Evolutionary conservation across 345 rosid species (phyloP).

Genomic region (Gossypioides kirkii): DNA sequence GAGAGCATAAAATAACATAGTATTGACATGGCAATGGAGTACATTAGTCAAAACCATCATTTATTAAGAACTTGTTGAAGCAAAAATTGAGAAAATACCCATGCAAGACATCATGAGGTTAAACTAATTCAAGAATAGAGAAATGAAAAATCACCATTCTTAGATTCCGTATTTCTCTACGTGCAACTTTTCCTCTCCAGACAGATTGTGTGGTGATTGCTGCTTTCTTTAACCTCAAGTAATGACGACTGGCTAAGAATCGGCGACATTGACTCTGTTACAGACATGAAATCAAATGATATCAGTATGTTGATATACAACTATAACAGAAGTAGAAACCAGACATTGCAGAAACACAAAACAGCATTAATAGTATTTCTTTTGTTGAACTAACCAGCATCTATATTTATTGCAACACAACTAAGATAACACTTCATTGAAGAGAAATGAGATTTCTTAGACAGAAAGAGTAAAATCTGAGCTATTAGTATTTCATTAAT

Average conservation of each 20-base stretch:
- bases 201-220: constrained; percentile 65
- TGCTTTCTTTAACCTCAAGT: constrained; percentile 55
- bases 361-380: neutral
- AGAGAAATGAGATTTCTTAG: neutral
- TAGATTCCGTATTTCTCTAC: constrained; percentile 64
- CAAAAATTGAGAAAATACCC: neutral
- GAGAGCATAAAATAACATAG: neutral
- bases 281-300: constrained; percentile 14
- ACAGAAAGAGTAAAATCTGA: neutral
- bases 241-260: constrained; percentile 42
- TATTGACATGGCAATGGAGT: neutral
- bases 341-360: neutral
- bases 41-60: neutral
- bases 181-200: constrained; percentile 75
- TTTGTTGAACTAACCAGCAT: neutral
- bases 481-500: constrained; percentile 12
- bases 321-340: neutral
- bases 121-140: constrained; percentile 10
- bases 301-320: neutral
- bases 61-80: neutral
- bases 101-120: constrained; percentile 2
- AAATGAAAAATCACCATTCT: constrained; percentile 49
- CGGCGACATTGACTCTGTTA: constrained; percentile 67
- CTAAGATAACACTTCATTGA: neutral
- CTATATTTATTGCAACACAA: neutral